phyloP scores from a whole-genome alignment of 1,284 basidiomycete species.

The Fomitiporia mediterranea region DNA sequence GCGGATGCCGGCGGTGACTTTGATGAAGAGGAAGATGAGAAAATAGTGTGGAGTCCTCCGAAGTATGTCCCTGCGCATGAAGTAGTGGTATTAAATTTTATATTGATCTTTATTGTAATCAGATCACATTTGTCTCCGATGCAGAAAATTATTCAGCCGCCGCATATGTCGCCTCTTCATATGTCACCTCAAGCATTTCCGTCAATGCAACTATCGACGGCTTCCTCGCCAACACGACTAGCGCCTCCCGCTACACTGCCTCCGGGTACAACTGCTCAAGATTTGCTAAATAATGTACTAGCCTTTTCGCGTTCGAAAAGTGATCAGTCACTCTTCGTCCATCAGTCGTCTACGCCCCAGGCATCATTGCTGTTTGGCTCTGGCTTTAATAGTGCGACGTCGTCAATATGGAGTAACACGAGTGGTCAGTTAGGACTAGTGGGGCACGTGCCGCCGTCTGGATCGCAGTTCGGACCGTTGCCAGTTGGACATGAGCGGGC shows the following conservation, averaged over 20 bases:
- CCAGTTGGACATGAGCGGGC: conserved; percentile 14
- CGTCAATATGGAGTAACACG: conserved; percentile 30
- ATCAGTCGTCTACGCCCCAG: conserved; percentile 26
- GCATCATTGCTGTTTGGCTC: conserved; percentile 31
- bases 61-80: conserved; percentile 46
- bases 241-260: conserved; percentile 24
- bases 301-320: conserved; percentile 22
- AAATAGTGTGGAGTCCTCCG: conserved; percentile 57
- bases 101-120: not conserved
- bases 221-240: conserved; percentile 13
- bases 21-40: conserved; percentile 51
- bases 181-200: conserved; percentile 10
- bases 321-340: not conserved
- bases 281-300: conserved; percentile 56
- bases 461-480: not conserved
- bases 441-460: not conserved
- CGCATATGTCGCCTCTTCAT: conserved; percentile 11
- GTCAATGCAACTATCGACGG: not conserved
- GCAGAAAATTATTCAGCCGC: conserved; percentile 12
- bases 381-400: conserved; percentile 22
- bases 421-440: not conserved
- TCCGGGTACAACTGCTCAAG: conserved; percentile 51
- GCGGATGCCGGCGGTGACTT: conserved; percentile 38
- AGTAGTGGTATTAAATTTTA: too few relatives aligned
- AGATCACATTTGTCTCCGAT: conserved; percentile 16